Evolutionary conservation across 345 rosid species (phyloP), one percentile per base, ranked within the genome.

Genomic region (Lagerstroemia speciosa): DNA sequence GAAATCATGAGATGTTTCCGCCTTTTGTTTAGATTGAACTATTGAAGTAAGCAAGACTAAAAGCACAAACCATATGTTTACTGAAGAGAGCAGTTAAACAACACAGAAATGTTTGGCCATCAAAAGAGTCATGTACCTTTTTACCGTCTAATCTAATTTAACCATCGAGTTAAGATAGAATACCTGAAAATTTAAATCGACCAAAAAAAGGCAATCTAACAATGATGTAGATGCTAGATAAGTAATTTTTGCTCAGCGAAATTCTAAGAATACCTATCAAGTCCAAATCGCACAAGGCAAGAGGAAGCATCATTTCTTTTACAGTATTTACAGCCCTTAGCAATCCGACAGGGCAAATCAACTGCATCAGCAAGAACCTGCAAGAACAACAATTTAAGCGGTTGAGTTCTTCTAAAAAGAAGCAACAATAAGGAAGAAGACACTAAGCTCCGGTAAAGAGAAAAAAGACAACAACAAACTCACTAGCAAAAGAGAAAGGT

Each of bases 271-370:
- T 79, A 92, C 98, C 96, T 88, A 80, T 95, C 97, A 80, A 86
- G 83, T 74, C 94, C 96, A 82, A 90, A 92, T 62, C 92, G 89
- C 78, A 95, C 96, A 75, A 95, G 98, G 80, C 99, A 91, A 15
- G 99, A 95, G 63, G 99, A 79, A 73, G 97, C 98, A 83, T 95
- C 87, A 65, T 84, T 85, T 72, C 88, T 81, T 70, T 77, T 86
- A 73, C 99, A 95, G 81, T 92, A 90, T 76, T 81, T 95, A 85
- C 99, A 95, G 62, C 99, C 98, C 73, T 85, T 95, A 27, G 94
- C 99, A 81, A 92, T 90, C 67, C 99, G 98, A 85, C 99, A 92
- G 8, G 99, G 99, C 73, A 95, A 76, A 85, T 92, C 94, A 78
- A 95, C 86, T 24, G 83, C 71, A 73, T 95, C 99, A 66, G 99